phyloP scores from a whole-genome alignment of 2,329 filamentous ascomycete species.

The Gnomoniopsis smithogilvyi region DNA sequence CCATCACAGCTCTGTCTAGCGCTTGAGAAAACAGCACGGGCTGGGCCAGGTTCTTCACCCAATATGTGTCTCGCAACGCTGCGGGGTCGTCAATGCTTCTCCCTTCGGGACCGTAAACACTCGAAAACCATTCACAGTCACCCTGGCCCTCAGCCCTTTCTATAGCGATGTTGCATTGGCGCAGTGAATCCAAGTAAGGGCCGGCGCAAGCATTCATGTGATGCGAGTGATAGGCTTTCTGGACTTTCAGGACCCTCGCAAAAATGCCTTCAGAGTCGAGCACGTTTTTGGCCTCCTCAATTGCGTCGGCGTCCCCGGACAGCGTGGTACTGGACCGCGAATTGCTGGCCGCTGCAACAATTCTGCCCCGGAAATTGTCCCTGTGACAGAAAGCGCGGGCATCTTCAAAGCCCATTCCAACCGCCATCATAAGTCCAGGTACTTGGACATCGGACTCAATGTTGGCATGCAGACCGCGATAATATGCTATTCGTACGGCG shows the following conservation, averaged over 20 bases:
- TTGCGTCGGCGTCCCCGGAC: conserved; percentile 26
- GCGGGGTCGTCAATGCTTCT: conserved; percentile 4
- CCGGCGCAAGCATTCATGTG: conserved; percentile 28
- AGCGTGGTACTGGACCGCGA: conserved; percentile 23
- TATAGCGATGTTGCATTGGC: background rate
- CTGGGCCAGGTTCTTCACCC: conserved; percentile 19
- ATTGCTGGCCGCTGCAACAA: background rate
- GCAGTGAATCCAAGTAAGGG: background rate
- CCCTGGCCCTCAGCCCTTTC: background rate
- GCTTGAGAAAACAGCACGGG: conserved; percentile 23
- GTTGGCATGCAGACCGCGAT: conserved; percentile 28
- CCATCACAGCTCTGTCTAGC: conserved; percentile 2
- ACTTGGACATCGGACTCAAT: background rate
- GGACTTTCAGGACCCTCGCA: conserved; percentile 30
- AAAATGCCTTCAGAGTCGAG: conserved; percentile 26
- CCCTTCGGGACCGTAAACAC: background rate
- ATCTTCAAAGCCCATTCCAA: background rate
- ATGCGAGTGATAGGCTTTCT: conserved; percentile 39
- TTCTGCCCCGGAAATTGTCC: background rate
- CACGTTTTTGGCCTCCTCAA: conserved; percentile 23
- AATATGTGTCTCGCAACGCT: conserved; percentile 14
- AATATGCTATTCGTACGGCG: conserved; percentile 37
- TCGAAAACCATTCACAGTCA: background rate
- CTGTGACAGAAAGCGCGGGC: background rate
- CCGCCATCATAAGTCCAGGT: background rate